A percentile compares a stretch with the other conserved stretches of the same genome.
Evolutionary conservation across 2,329 filamentous ascomycete genomes (phyloP).

Genomic region (Lasiodiplodia sp.): DNA sequence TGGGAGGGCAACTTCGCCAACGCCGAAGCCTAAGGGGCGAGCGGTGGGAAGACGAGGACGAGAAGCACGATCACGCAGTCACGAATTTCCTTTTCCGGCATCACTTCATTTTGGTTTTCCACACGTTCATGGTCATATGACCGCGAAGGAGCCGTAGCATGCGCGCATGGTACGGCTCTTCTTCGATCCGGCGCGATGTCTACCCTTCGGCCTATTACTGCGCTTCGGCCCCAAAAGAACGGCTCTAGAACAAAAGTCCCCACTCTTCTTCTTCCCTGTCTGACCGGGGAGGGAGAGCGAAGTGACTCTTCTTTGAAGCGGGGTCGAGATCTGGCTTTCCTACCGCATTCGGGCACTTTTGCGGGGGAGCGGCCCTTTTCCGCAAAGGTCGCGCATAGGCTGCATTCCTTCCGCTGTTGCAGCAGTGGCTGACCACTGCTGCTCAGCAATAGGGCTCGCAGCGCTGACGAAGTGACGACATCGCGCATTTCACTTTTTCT

Average conservation of each 20-base stretch:
- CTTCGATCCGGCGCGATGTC: constrained; percentile 1
- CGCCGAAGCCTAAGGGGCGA: not conserved
- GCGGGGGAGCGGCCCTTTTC: constrained; percentile 7
- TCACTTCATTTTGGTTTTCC: not conserved
- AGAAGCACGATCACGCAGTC: not conserved
- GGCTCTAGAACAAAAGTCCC: not conserved
- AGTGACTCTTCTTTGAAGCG: constrained; percentile 1
- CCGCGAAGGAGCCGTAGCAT: not conserved
- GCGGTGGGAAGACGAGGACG: not conserved
- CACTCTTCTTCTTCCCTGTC: not conserved
- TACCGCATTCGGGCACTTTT: not conserved
- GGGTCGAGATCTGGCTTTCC: constrained; percentile 16
- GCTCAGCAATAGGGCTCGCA: too few species aligned
- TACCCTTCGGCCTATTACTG: not conserved
- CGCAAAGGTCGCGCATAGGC: constrained; percentile 11
- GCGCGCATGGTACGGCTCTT: not conserved
- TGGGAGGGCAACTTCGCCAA: constrained; percentile 20
- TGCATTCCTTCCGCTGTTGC: not conserved
- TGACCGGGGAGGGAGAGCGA: not conserved
- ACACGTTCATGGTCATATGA: not conserved
- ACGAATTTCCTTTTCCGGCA: constrained; percentile 16
- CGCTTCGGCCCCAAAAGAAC: not conserved
- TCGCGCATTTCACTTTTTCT: not conserved
- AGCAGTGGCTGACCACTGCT: not conserved
- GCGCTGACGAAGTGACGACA: constrained; percentile 18